These are phyloP conservation scores for Gillenia trifoliata DNA, from an alignment of 306 rosid genomes.

Conservation along the genomic window DNA sequence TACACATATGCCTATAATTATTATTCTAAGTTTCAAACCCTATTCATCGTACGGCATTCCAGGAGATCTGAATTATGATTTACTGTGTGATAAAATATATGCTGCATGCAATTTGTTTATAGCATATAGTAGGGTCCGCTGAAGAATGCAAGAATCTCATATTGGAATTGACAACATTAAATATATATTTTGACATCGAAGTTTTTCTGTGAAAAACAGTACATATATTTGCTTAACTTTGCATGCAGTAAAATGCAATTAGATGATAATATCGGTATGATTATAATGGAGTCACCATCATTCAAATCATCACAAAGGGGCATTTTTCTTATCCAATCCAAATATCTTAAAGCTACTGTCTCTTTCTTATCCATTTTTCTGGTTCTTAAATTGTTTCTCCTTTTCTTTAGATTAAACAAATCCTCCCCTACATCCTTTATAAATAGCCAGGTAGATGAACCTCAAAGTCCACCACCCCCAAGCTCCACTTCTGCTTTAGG, in stretches of 20 bases:
- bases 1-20: slow-evolving; percentile 17
- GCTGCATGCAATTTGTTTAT: slow-evolving; percentile 54
- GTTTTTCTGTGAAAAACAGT: background rate
- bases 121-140: slow-evolving; percentile 8
- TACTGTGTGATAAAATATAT: slow-evolving; percentile 7
- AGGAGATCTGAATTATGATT: slow-evolving; percentile 19
- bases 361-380: slow-evolving; percentile 43
- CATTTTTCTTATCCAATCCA: slow-evolving; percentile 80
- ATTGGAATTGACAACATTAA: no score
- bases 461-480: slow-evolving; percentile 41
- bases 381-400: slow-evolving; percentile 24
- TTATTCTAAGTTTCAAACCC: slow-evolving; percentile 41
- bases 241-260: no score
- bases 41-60: slow-evolving; percentile 28
- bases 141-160: background rate
- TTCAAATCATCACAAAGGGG: slow-evolving; percentile 46
- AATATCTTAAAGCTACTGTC: slow-evolving; percentile 57
- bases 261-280: background rate
- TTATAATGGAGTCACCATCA: slow-evolving; percentile 36
- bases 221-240: background rate
- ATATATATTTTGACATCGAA: background rate
- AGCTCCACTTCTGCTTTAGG: slow-evolving; percentile 14
- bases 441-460: slow-evolving; percentile 51
- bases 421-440: slow-evolving; percentile 43
- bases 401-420: background rate